Evolutionary conservation across 1,284 basidiomycete species (phyloP), one percentile per base, ranked within the genome.

Genomic region (Megacollybia platyphylla): DNA sequence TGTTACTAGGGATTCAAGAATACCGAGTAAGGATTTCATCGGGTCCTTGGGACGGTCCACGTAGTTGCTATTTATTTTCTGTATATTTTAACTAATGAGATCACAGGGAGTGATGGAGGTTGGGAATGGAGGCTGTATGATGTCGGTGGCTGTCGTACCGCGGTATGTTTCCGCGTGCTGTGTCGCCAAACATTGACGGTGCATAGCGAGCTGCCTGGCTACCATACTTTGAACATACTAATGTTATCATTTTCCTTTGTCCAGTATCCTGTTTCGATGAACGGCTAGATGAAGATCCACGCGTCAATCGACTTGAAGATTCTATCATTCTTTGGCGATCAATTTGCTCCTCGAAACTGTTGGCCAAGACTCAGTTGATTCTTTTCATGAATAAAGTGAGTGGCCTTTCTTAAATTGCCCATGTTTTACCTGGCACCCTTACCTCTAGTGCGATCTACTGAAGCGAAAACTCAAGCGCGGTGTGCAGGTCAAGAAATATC

Each of bases 121-220:
- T 71, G 71, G 57, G 71, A 76, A 54, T 79, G 76, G 76, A 63
- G 69, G 27, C 73, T 81, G 45, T 80, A 73, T 56, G 78, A 81
- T 48, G 77, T 81, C 36, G 76, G 76, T 37, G 76, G 76, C 9
- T 73, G 70, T 47, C 65, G 74, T 40, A 74, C 71, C 37, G 58
- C 60, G 54, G 74, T 76, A 56, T 35, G 65, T 56, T 41, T 31
- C 34, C 36, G 40, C 37, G 36, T 46, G n/a, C 41, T 9, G n/a
- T 10, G 28, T 34, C 27, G n/a, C 8, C 31, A n/a, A 43, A 36
- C 11, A 9, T 28, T 28, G 27, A 28, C 44, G 49, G 8, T 35
- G 15, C 29, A 42, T 44, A 76, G 73, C 72, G 76, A 18, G 60
- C 68, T 15, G 70, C 73, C 24, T 79, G 78, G 77, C 61, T 76